phyloP scores from a whole-genome alignment of 2,329 filamentous ascomycete species.

The Sarocladiaceae sp. region DNA sequence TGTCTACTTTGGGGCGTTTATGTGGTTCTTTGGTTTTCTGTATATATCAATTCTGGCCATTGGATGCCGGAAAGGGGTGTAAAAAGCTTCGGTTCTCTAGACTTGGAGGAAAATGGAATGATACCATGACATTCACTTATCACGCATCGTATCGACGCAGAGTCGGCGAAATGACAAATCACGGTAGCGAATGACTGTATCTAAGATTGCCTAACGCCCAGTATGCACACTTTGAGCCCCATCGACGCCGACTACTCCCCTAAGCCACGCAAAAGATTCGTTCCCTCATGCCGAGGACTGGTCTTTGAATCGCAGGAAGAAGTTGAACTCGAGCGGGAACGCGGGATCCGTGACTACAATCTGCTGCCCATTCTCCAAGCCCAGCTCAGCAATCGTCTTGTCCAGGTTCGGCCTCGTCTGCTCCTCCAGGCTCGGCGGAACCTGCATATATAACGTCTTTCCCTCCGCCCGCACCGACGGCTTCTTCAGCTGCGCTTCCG shows the following conservation, averaged over 20 bases:
- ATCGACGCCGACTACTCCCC: too few relatives aligned
- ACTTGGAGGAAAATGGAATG: conserved; percentile 11
- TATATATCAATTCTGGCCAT: conserved; percentile 9
- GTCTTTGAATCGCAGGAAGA: conserved; percentile 42
- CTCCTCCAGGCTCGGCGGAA: conserved; percentile 73
- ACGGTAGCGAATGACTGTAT: too few relatives aligned
- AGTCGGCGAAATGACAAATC: too few relatives aligned
- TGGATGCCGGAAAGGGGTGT: not conserved
- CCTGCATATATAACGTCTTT: conserved; percentile 87
- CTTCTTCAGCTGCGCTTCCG: conserved; percentile 90
- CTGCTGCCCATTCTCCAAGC: conserved; percentile 72
- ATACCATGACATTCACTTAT: conserved; percentile 14
- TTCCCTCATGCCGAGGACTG: conserved; percentile 5
- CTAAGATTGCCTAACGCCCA: too few relatives aligned
- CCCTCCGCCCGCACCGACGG: conserved; percentile 74
- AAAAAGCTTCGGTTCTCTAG: not conserved
- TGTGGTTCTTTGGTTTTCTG: not conserved
- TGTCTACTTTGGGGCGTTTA: not conserved
- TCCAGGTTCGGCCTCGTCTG: conserved; percentile 76
- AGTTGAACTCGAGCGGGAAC: conserved; percentile 65
- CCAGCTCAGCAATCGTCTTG: conserved; percentile 69
- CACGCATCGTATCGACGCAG: not conserved
- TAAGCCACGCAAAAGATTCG: too few relatives aligned
- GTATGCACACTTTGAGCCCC: not conserved
- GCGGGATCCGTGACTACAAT: conserved; percentile 91